A percentile compares a stretch with the other conserved stretches of the same genome.
These are phyloP conservation scores for Clarireedia monteithiana DNA, from an alignment of 2,329 filamentous ascomycete species.

Conservation along the genomic window DNA sequence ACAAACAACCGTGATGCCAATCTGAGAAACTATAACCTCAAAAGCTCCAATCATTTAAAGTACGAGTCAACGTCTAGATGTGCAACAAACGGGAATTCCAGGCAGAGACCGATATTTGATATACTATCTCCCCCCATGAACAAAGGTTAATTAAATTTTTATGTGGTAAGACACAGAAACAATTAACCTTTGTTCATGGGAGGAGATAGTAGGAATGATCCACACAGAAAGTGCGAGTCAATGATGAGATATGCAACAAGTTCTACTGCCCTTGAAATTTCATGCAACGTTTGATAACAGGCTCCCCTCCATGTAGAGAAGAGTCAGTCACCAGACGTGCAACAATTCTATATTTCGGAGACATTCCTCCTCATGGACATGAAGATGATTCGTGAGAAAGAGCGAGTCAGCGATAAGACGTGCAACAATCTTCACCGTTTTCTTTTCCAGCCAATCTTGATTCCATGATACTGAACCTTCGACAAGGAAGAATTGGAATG, in stretches of 20 bases:
- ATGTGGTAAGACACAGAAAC: too few relatives aligned
- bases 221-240: background rate
- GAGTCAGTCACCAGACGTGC: background rate
- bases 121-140: background rate
- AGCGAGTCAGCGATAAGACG: background rate
- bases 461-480: too few relatives aligned
- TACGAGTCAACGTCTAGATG: background rate
- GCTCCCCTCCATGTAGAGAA: background rate
- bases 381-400: background rate
- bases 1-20: background rate
- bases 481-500: too few relatives aligned
- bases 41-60: too few relatives aligned
- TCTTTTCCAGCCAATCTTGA: background rate
- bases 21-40: too few relatives aligned
- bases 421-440: background rate
- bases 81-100: background rate
- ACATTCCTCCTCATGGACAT: background rate
- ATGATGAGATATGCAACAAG: background rate
- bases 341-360: background rate
- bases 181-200: too few relatives aligned
- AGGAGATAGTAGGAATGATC: background rate
- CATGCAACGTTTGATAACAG: background rate
- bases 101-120: background rate
- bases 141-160: too few relatives aligned
- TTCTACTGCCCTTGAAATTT: background rate